phyloP scores from a whole-genome alignment of 768 basidiomycete genomes.

The Naematelia encephala region DNA sequence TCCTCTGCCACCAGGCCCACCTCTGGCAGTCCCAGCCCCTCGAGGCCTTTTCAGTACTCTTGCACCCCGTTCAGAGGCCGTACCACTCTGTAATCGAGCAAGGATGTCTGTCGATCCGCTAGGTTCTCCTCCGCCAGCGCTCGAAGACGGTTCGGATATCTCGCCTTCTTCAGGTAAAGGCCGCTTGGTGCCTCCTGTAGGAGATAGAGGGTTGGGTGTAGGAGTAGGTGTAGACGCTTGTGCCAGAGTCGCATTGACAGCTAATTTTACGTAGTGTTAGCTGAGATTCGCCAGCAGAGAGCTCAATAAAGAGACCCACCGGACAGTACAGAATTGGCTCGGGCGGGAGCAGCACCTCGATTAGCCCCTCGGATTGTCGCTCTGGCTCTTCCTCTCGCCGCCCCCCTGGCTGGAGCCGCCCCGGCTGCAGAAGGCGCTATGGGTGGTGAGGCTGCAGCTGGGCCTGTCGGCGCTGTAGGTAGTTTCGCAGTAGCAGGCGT shows the following conservation, averaged over 20 bases:
- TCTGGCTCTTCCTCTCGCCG: neutral
- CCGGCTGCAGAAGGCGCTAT: neutral
- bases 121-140: neutral
- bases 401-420: neutral
- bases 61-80: neutral
- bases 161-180: slow-evolving; percentile 40
- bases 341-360: neutral
- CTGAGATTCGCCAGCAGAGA: neutral
- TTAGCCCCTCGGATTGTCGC: slow-evolving; percentile 1
- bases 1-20: neutral
- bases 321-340: slow-evolving; percentile 5
- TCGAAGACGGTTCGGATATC: slow-evolving; percentile 9
- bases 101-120: neutral
- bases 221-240: slow-evolving; percentile 13
- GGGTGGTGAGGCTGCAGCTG: neutral
- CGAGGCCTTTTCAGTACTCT: neutral
- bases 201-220: slow-evolving; percentile 11
- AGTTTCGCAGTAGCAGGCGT: slow-evolving; percentile 5
- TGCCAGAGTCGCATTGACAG: slow-evolving; percentile 40
- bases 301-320: neutral
- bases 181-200: slow-evolving; percentile 23
- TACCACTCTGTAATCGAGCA: neutral
- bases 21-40: neutral
- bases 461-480: slow-evolving; percentile 9
- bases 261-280: slow-evolving; percentile 4